These are phyloP conservation scores for Brassica carinata DNA, from an alignment of 345 rosid genomes.

Conservation along the genomic window DNA sequence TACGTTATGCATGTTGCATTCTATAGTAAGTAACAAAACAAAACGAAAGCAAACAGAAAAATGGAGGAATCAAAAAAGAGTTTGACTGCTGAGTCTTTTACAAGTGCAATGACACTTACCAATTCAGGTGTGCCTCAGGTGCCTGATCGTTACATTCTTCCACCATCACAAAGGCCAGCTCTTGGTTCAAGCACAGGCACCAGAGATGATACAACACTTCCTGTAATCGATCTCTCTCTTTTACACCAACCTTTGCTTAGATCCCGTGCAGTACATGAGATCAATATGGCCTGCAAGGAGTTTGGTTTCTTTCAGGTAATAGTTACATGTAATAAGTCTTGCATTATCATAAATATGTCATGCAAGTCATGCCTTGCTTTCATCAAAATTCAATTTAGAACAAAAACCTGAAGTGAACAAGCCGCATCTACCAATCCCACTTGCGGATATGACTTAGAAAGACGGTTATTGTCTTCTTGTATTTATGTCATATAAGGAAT, in stretches of 20 bases:
- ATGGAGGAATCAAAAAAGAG: conserved; percentile 35
- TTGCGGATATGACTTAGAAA: conserved; percentile 23
- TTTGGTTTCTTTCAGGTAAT: conserved; percentile 45
- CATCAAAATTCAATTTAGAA: conserved; percentile 26
- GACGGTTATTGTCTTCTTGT: conserved; percentile 39
- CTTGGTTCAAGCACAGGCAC: conserved; percentile 13
- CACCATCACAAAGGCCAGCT: conserved; percentile 37
- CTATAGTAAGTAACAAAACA: conserved; percentile 8
- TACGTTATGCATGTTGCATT: conserved; percentile 27
- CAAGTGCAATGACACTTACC: conserved; percentile 42
- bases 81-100: conserved; percentile 37
- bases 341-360: not conserved
- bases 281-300: conserved; percentile 35
- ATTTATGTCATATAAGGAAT: conserved; percentile 26
- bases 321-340: not conserved
- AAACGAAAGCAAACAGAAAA: not conserved
- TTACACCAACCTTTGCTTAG: conserved; percentile 34
- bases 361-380: conserved; percentile 16
- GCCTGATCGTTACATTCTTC: conserved; percentile 38
- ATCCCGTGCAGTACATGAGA: conserved; percentile 21
- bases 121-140: conserved; percentile 36
- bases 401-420: conserved; percentile 2
- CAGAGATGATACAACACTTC: conserved; percentile 29
- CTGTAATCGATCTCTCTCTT: conserved; percentile 37
- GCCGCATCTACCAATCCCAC: conserved; percentile 24